Percentiles rank a stretch among this genome's conserved stretches.
Conservation (phyloP, 1,284 basidiomycete genomes). For the Ceratobasidium sp. region DNA sequence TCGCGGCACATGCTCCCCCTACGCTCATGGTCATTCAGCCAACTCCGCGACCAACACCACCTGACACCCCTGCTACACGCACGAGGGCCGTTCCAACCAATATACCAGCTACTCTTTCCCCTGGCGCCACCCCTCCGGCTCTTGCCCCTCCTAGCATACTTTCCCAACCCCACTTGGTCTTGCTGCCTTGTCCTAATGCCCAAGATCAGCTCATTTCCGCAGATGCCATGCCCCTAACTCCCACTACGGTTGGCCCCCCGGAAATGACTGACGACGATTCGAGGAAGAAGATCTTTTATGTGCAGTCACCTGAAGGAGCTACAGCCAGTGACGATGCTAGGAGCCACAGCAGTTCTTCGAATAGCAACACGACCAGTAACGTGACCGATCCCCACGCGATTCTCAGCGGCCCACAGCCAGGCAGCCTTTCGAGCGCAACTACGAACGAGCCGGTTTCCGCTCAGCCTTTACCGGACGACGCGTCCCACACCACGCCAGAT, state of each 20-base stretch:
- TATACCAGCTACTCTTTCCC: constrained; percentile 18
- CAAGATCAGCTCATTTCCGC: constrained; percentile 22
- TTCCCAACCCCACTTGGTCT: constrained; percentile 3
- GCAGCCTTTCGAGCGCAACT: constrained; percentile 31
- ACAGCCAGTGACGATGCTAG: constrained; percentile 29
- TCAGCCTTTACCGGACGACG: not conserved
- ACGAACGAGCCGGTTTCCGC: constrained; percentile 12
- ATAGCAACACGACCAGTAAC: constrained; percentile 36
- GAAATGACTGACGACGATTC: constrained; percentile 26
- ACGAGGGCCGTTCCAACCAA: constrained; percentile 19
- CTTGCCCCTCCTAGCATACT: constrained; percentile 26
- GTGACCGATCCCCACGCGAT: constrained; percentile 30
- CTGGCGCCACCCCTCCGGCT: constrained; percentile 12
- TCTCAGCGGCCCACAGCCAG: constrained; percentile 15
- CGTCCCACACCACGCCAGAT: constrained; percentile 5
- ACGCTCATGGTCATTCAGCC: constrained; percentile 59
- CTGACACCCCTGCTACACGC: constrained; percentile 57
- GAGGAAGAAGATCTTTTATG: constrained; percentile 33
- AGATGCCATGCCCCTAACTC: constrained; percentile 36
- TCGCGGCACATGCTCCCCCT: constrained; percentile 40
- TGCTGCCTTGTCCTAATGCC: not conserved
- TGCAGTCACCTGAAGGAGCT: constrained; percentile 33
- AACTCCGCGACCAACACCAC: constrained; percentile 56
- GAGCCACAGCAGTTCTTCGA: constrained; percentile 36
- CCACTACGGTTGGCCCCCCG: constrained; percentile 28